Percentiles rank a stretch among this genome's conserved stretches.
Conservation (phyloP, 345 rosid genomes). For the Rhodamnia rubescens region DNA sequence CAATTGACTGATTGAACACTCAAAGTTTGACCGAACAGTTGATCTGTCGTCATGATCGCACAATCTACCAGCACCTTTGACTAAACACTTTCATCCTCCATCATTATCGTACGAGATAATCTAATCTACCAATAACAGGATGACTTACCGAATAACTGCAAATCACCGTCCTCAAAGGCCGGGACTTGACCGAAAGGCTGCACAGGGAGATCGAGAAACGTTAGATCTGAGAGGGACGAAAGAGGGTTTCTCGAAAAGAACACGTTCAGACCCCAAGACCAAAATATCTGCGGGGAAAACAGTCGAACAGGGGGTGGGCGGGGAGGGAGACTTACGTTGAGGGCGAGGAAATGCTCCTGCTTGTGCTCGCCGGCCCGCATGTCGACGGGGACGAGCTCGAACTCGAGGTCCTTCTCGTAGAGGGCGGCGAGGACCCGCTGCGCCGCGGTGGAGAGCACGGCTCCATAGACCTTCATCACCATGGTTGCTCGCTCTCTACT, state of each 20-base stretch:
- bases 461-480: conserved; percentile 15
- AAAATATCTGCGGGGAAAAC: not conserved
- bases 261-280: not conserved
- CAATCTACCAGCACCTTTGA: not conserved
- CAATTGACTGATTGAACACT: not conserved
- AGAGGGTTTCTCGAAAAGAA: conserved; percentile 15
- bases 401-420: conserved; percentile 19
- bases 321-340: not conserved
- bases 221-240: conserved; percentile 7
- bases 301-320: not conserved
- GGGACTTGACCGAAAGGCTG: conserved; percentile 84
- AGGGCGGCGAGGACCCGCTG: conserved; percentile 12
- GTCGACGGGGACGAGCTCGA: conserved; percentile 14
- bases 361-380: conserved; percentile 13
- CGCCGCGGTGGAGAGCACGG: not conserved
- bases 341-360: conserved; percentile 13
- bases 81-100: not conserved
- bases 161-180: conserved; percentile 48
- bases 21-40: not conserved
- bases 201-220: conserved; percentile 35
- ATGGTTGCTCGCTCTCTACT: not conserved
- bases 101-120: not conserved
- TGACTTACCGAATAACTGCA: conserved; percentile 46
- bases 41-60: not conserved
- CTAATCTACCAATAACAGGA: too few relatives aligned